These are phyloP conservation scores for Microthlaspi erraticum DNA, from an alignment of 345 rosid genomes.

Conservation along the genomic window DNA sequence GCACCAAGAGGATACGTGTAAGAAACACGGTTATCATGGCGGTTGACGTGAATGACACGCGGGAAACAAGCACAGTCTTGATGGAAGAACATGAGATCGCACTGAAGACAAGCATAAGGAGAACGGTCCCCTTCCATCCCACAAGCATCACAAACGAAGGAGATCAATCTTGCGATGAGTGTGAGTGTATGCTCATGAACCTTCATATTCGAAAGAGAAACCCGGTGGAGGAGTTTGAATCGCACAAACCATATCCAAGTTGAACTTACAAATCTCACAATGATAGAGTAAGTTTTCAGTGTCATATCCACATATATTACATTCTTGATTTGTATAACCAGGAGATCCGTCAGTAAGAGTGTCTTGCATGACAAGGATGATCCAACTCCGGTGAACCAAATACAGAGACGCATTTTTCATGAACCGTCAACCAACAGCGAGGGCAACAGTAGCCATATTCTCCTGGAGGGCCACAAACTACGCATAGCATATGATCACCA, in stretches of 20 bases:
- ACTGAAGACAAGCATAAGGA: background rate
- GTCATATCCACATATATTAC: background rate
- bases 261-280: slow-evolving; percentile 9
- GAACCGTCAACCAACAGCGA: background rate
- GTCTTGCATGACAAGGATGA: background rate
- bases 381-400: background rate
- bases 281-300: background rate
- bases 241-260: background rate
- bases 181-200: slow-evolving; percentile 23
- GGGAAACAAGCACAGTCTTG: slow-evolving; percentile 2
- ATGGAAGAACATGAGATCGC: slow-evolving; percentile 17
- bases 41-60: no score
- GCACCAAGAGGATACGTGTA: no score
- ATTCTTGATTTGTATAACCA: background rate
- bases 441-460: slow-evolving; percentile 8
- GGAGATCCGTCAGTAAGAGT: slow-evolving; percentile 15
- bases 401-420: background rate
- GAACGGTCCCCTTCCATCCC: background rate
- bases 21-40: no score
- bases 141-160: slow-evolving; percentile 28
- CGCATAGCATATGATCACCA: accelerated
- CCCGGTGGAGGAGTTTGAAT: background rate
- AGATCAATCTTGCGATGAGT: background rate
- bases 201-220: background rate
- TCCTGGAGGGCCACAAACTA: background rate